Percentiles rank a stretch among this genome's conserved stretches.
Conservation (phyloP, 163 green algal species). For the Volvox carteri region DNA sequence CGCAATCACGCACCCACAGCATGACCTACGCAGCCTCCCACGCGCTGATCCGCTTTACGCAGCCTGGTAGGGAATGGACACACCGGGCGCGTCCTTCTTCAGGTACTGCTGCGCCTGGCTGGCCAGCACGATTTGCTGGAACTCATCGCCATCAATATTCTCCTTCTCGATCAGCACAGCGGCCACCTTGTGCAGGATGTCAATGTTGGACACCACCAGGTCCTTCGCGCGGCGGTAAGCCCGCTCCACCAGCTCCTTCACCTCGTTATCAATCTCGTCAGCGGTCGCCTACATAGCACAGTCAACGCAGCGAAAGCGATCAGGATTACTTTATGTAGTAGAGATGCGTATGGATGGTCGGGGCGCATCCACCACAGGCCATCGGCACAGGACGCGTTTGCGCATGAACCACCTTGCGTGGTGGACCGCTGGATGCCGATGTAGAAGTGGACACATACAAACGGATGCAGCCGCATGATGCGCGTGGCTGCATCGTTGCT, state of each 20-base stretch:
- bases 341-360: too few relatives aligned
- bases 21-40: too few relatives aligned
- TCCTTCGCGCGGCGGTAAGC: slow-evolving; percentile 98
- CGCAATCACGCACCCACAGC: too few relatives aligned
- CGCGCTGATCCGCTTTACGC: slow-evolving; percentile 5
- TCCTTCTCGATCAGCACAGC: slow-evolving; percentile 98
- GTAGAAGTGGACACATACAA: too few relatives aligned
- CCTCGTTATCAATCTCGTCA: slow-evolving; percentile 95
- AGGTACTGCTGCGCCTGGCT: slow-evolving; percentile 91
- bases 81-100: slow-evolving; percentile 84
- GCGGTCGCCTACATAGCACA: slow-evolving; percentile 81
- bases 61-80: slow-evolving; percentile 89
- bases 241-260: slow-evolving; percentile 93
- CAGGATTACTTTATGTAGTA: too few relatives aligned
- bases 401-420: too few relatives aligned
- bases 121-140: slow-evolving; percentile 92
- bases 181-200: slow-evolving; percentile 92
- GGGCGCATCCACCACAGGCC: too few relatives aligned
- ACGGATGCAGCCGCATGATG: too few relatives aligned
- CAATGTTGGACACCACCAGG: slow-evolving; percentile 93
- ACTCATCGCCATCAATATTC: slow-evolving; percentile 99
- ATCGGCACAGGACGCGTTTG: too few relatives aligned
- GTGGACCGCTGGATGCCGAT: too few relatives aligned
- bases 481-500: too few relatives aligned
- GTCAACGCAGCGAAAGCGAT: too few relatives aligned